A percentile compares a stretch with the other conserved stretches of the same genome.
phyloP scores from a whole-genome alignment of 1,284 basidiomycete species.

The Athelia sp. region DNA sequence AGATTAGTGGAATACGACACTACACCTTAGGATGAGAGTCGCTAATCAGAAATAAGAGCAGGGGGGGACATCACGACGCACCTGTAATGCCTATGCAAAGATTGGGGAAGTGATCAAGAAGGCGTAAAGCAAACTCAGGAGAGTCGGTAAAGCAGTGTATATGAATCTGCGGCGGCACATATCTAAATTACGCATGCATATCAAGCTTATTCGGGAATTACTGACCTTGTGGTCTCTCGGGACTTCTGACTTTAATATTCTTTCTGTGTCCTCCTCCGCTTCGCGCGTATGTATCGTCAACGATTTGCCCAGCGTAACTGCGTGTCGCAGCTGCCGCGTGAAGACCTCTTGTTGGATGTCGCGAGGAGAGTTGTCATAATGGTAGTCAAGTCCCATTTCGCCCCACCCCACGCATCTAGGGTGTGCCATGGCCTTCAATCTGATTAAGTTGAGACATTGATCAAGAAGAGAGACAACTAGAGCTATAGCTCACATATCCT shows the following conservation, averaged over 20 bases:
- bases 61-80: too few species aligned
- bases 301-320: constrained; percentile 63
- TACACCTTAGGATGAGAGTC: constrained; percentile 55
- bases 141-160: constrained; percentile 81
- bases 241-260: constrained; percentile 67
- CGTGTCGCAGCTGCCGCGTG: constrained; percentile 58
- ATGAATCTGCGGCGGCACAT: constrained; percentile 47
- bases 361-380: constrained; percentile 73
- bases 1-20: constrained; percentile 70
- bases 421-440: constrained; percentile 70
- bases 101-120: constrained; percentile 75
- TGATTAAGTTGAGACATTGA: constrained; percentile 20
- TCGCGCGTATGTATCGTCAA: constrained; percentile 78
- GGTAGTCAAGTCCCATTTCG: constrained; percentile 82
- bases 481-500: constrained; percentile 57
- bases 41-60: too few species aligned
- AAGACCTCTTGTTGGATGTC: constrained; percentile 64
- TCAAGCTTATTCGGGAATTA: background rate
- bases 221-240: constrained; percentile 62
- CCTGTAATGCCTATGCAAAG: constrained; percentile 78
- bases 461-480: background rate
- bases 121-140: constrained; percentile 60
- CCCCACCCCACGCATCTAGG: constrained; percentile 81
- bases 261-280: constrained; percentile 75
- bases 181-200: background rate